phyloP scores from a whole-genome alignment of 208 protist genomes.

The Wallacemonas rigidus region DNA sequence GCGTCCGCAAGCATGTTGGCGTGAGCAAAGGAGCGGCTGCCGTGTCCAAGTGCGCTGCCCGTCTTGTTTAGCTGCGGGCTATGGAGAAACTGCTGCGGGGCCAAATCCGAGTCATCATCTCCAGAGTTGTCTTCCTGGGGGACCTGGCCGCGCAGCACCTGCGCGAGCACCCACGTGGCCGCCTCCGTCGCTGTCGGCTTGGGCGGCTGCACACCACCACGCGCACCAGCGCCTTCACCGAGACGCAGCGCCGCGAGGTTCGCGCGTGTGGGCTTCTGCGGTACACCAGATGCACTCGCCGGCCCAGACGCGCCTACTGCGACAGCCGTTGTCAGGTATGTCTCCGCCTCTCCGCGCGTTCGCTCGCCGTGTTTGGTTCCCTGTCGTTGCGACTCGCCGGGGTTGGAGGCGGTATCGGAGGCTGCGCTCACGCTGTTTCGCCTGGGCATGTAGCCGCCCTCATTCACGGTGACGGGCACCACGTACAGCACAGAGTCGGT shows the following conservation, averaged over 20 bases:
- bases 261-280: not conserved
- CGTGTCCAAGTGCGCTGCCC: not conserved
- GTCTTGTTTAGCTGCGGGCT: slow-evolving; percentile 11
- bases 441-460: slow-evolving; percentile 70
- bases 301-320: not conserved
- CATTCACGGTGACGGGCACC: slow-evolving; percentile 70
- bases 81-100: not conserved
- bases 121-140: slow-evolving; percentile 6
- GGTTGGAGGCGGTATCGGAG: not conserved
- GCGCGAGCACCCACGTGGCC: slow-evolving; percentile 17
- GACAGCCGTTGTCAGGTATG: no score
- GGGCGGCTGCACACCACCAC: not conserved
- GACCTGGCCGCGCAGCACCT: slow-evolving; percentile 7
- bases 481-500: slow-evolving; percentile 70
- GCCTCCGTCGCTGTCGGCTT: slow-evolving; percentile 11
- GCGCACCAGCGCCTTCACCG: not conserved
- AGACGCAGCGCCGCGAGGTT: not conserved
- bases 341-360: not conserved
- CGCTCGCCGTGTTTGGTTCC: not conserved
- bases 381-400: not conserved
- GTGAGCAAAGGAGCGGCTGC: not conserved
- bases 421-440: not conserved
- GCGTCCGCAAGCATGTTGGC: not conserved
- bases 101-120: not conserved
- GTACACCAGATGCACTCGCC: not conserved